phyloP scores from a whole-genome alignment of 2,329 filamentous ascomycete genomes.

The Fusarium sp. region DNA sequence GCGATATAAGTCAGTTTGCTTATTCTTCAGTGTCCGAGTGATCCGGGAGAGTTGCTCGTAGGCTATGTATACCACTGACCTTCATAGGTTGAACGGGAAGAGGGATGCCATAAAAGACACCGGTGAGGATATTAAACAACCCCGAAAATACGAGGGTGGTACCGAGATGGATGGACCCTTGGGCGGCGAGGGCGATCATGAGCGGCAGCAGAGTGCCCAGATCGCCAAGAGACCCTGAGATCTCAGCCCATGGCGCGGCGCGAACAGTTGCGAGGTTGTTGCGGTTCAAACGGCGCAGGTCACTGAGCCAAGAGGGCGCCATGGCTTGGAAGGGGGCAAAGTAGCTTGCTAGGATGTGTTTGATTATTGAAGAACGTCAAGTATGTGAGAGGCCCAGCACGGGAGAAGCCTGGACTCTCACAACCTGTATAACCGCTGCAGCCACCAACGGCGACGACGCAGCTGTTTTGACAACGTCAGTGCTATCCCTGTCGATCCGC shows the following conservation, averaged over 20 bases:
- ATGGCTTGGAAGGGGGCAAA: constrained; percentile 20
- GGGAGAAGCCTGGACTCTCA: neutral
- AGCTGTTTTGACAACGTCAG: neutral
- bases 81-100: constrained; percentile 92
- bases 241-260: constrained; percentile 70
- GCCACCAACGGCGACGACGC: neutral
- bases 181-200: constrained; percentile 85
- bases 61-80: constrained; percentile 50
- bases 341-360: neutral
- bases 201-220: constrained; percentile 90
- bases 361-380: constrained; percentile 2
- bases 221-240: constrained; percentile 89
- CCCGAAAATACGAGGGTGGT: constrained; percentile 91
- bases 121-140: constrained; percentile 86
- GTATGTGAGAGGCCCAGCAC: constrained; percentile 1
- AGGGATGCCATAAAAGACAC: constrained; percentile 86
- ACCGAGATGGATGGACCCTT: constrained; percentile 82
- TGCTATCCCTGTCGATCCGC: neutral
- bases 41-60: neutral
- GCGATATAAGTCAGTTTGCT: neutral
- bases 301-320: constrained; percentile 44
- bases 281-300: constrained; percentile 51
- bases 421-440: neutral
- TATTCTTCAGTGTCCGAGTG: neutral
- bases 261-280: constrained; percentile 65